Evolutionary conservation across 1,284 basidiomycete genomes (phyloP), one percentile per base, ranked within the genome.

Genomic region (Sporisorium iseilematis-ciliati): DNA sequence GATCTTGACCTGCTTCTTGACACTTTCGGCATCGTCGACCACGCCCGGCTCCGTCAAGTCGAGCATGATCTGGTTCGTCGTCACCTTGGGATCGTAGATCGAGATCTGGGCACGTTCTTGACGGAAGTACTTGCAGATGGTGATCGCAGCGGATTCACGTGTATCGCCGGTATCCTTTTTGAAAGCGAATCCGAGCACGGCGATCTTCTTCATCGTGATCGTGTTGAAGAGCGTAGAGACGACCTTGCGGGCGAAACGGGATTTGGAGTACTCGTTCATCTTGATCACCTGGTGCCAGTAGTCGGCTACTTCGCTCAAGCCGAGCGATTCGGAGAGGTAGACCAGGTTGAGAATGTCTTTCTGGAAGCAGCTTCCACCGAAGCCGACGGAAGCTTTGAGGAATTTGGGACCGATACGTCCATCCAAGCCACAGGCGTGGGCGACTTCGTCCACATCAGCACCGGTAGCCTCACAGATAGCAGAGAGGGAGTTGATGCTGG

Each of bases 391-490:
- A 41, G 94, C 93, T 86, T 93, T 94, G 83, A 99, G 89, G 90
- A 99, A 99, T 86, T 94, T 96, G 83, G 93, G 90, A 4, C 97
- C 97, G 64, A 99, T 90, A 76, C 97, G 93, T 25, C 91, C 89
- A 87, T 99, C 97, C 80, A 91, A 91, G 33, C 96, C 96, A 83
- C 97, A 92, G 11, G 97, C 95, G 84, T 93, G 90, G 2, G 97
- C 92, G 74, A 99, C 96, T 87, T 99, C 97, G 86, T 97, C 94
- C 65, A 99, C 94, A 88, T 96, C 96, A 64, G 97, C 97, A 55
- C 96, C 97, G 7, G 97, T 99, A n/a, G 94, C 95, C 87, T 99
- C 97, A 86, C 97, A 99, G 85, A 99, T 97, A 57, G 97, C 97
- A 25, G 95, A 96, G 45, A 99, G 91, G 14, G 96, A 94, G 86